Conservation (phyloP, 2,329 filamentous ascomycete genomes). For the Colletotrichum sp. region DNA sequence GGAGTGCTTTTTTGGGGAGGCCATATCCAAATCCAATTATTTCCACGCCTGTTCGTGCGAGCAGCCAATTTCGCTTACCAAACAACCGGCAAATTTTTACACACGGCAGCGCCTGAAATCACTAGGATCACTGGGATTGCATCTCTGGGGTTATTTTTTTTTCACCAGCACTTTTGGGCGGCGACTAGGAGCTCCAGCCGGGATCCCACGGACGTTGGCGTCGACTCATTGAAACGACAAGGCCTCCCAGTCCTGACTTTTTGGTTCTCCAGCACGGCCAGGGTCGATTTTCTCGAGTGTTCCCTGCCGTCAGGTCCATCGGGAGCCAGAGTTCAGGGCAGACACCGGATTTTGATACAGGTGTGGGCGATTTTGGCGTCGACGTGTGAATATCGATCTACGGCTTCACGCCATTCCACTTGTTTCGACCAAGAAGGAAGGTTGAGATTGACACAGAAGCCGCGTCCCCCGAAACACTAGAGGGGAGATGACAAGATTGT, state of each 20-base stretch:
- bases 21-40: conserved; percentile 9
- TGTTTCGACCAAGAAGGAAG: not conserved
- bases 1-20: conserved; percentile 3
- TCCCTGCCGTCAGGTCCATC: not conserved
- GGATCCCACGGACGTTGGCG: conserved; percentile 14
- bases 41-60: conserved; percentile 10
- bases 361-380: conserved; percentile 8
- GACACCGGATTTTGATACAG: conserved; percentile 1
- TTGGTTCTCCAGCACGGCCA: not conserved
- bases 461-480: not conserved
- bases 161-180: not conserved
- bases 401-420: not conserved
- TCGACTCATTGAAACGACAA: conserved; percentile 18
- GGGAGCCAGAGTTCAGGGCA: not conserved
- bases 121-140: not conserved
- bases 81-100: conserved; percentile 7
- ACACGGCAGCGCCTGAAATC: conserved; percentile 8
- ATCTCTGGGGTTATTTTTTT: not conserved
- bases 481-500: not conserved
- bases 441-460: not conserved
- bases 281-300: not conserved
- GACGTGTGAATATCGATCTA: conserved; percentile 1
- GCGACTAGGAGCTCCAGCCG: conserved; percentile 14
- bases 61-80: conserved; percentile 18
- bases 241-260: conserved; percentile 4